Percentiles rank a stretch among this genome's conserved stretches.
phyloP scores from a whole-genome alignment of 2,329 filamentous ascomycete species.

The Phaeoacremonium minimum region DNA sequence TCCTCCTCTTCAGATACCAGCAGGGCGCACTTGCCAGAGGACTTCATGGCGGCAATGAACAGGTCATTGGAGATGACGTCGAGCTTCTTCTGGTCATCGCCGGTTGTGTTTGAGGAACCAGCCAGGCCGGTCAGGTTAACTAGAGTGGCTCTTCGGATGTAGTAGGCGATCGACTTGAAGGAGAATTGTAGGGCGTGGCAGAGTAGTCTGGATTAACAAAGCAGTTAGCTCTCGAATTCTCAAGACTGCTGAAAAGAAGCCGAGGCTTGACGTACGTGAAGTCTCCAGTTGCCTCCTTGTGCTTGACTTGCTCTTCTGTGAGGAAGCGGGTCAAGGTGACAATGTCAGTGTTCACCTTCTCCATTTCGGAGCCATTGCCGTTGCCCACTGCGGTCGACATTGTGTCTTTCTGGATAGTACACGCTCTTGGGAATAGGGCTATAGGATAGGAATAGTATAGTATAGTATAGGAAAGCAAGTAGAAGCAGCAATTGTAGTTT shows the following conservation, averaged over 20 bases:
- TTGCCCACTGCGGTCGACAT: conserved; percentile 19
- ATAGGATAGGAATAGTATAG: too few relatives aligned
- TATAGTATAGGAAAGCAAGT: too few relatives aligned
- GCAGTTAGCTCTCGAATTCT: neutral
- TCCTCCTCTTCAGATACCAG: conserved; percentile 99
- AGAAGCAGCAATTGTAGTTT: too few relatives aligned
- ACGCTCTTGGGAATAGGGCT: too few relatives aligned
- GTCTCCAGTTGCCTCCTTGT: conserved; percentile 93
- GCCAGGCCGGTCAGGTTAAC: conserved; percentile 95
- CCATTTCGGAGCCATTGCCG: conserved; percentile 48
- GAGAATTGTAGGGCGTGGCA: conserved; percentile 98
- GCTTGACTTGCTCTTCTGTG: conserved; percentile 91
- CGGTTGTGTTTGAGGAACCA: conserved; percentile 89
- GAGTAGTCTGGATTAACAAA: conserved; percentile 64
- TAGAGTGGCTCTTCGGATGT: conserved; percentile 91
- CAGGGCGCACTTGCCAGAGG: conserved; percentile 83
- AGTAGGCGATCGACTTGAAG: conserved; percentile 99
- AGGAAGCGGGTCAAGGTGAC: conserved; percentile 92
- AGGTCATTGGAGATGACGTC: conserved; percentile 98
- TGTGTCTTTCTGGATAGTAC: conserved; percentile 5
- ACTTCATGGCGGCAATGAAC: conserved; percentile 93
- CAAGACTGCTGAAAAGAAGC: neutral
- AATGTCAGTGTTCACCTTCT: conserved; percentile 93
- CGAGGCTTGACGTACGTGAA: conserved; percentile 72
- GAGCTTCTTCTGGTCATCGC: conserved; percentile 99